These are phyloP conservation scores for Coffea eugenioides DNA, from an alignment of 257 asterid species.

Conservation along the genomic window DNA sequence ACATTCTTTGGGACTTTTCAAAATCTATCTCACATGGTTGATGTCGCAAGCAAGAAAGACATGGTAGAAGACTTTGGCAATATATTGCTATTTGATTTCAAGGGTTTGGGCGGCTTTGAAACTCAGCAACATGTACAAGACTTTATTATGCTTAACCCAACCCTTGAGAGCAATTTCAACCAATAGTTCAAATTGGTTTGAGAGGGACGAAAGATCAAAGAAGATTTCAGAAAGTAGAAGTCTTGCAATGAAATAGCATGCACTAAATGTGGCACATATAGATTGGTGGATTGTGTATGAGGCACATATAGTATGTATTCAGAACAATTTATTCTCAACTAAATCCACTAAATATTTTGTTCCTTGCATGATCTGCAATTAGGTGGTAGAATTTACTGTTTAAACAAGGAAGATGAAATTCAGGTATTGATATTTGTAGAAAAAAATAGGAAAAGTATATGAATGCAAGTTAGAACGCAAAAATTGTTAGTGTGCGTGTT, in stretches of 20 bases:
- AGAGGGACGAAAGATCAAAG: neutral
- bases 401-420: no score
- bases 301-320: neutral
- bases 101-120: neutral
- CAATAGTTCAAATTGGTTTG: neutral
- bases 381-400: no score
- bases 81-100: conserved; percentile 1
- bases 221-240: neutral
- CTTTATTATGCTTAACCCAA: neutral
- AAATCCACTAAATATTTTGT: no score
- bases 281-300: neutral
- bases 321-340: neutral
- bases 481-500: no score
- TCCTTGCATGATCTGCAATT: neutral
- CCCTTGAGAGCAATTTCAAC: neutral
- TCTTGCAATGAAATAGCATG: no score
- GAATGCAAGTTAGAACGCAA: no score
- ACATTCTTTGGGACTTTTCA: neutral
- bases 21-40: neutral
- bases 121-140: neutral
- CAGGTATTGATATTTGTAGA: no score
- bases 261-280: no score
- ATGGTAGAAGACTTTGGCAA: conserved; percentile 15
- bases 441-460: no score
- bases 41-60: conserved; percentile 6